A percentile compares a stretch with the other conserved stretches of the same genome.
Conservation (phyloP, 352 stramenopile genomes). For the Phytopythium chamaehyphon region DNA sequence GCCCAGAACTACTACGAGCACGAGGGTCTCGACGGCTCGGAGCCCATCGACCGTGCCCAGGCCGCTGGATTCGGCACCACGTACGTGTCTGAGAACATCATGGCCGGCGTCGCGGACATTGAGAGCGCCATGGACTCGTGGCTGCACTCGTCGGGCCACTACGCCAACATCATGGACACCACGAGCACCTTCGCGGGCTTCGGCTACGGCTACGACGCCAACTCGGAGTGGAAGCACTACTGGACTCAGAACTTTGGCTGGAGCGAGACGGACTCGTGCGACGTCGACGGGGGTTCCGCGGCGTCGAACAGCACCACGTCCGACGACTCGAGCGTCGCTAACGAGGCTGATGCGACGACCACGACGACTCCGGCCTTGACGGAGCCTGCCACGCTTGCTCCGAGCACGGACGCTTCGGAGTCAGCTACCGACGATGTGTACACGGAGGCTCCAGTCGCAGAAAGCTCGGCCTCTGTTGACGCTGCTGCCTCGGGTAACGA, state of each 20-base stretch:
- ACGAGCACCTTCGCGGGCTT: slow-evolving; percentile 20
- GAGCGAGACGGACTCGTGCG: slow-evolving; percentile 14
- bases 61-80: slow-evolving; percentile 17
- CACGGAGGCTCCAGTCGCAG: neutral
- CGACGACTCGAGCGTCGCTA: neutral
- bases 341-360: neutral
- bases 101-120: slow-evolving; percentile 31
- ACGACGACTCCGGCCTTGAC: neutral
- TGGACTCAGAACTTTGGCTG: slow-evolving; percentile 29
- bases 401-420: neutral
- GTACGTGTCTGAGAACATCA: slow-evolving; percentile 38
- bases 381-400: neutral
- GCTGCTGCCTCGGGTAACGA: neutral
- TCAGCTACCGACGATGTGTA: neutral
- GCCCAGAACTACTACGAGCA: slow-evolving; percentile 28
- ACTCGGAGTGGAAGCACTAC: slow-evolving; percentile 27
- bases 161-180: slow-evolving; percentile 26
- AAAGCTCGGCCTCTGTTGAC: neutral
- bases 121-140: slow-evolving; percentile 36
- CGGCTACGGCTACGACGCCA: slow-evolving; percentile 33
- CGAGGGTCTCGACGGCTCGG: slow-evolving; percentile 29
- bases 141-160: slow-evolving; percentile 32
- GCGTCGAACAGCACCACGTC: neutral
- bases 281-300: neutral
- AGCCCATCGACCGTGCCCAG: slow-evolving; percentile 19